Conservation (phyloP, 1,284 basidiomycete species). For the Heliocybe sulcata region DNA sequence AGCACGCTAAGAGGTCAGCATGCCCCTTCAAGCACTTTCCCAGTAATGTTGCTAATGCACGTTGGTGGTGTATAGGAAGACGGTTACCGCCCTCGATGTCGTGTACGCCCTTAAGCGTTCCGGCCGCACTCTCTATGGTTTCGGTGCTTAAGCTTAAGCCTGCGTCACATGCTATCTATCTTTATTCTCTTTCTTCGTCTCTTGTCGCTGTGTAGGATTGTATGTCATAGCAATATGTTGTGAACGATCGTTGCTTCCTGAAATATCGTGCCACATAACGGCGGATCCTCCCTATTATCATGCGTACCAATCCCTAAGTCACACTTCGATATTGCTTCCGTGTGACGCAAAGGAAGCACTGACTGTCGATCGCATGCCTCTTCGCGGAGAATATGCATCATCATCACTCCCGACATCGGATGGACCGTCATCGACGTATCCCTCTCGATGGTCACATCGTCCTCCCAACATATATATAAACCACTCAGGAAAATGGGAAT, state of each 20-base stretch:
- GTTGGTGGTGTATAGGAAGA: constrained; percentile 46
- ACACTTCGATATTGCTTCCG: not conserved
- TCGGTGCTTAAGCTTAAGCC: constrained; percentile 50
- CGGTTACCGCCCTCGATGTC: constrained; percentile 75
- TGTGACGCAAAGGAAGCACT: not conserved
- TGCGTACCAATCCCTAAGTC: not conserved
- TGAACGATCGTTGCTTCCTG: not conserved
- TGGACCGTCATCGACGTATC: too few species aligned
- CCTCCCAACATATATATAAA: not conserved
- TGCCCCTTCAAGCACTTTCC: not conserved
- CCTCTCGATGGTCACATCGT: not conserved
- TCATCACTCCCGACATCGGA: too few species aligned
- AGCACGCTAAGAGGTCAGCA: constrained; percentile 73
- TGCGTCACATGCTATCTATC: not conserved
- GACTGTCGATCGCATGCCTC: not conserved
- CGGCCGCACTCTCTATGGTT: constrained; percentile 76
- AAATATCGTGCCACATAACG: not conserved
- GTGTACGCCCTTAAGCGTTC: constrained; percentile 84
- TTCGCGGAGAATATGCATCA: too few species aligned
- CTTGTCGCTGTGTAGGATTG: not conserved
- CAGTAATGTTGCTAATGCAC: constrained; percentile 2
- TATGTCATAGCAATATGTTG: constrained; percentile 1
- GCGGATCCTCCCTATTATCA: not conserved
- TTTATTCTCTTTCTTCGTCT: not conserved
- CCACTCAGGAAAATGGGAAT: not conserved